phyloP scores from a whole-genome alignment of 2,329 filamentous ascomycete genomes.

The Coniochaeta ligniaria region DNA sequence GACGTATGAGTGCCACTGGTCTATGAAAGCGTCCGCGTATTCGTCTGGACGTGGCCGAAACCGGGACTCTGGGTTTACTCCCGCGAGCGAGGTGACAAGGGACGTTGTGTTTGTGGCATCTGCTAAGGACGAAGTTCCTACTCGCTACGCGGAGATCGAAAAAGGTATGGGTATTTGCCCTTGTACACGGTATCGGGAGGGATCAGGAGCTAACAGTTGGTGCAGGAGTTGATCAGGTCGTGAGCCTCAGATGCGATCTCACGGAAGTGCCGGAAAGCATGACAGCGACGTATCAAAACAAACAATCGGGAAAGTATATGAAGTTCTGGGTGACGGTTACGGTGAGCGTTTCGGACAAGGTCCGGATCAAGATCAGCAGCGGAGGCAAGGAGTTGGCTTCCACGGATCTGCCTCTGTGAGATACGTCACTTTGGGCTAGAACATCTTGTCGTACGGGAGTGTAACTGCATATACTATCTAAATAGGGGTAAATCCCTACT shows the following conservation, averaged over 20 bases:
- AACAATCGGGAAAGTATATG: conserved; percentile 7
- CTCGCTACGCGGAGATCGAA: conserved; percentile 7
- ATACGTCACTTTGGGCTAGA: neutral
- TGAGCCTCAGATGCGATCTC: conserved; percentile 13
- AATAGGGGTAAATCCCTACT: neutral
- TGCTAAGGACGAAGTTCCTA: conserved; percentile 9
- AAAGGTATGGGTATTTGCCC: conserved; percentile 5
- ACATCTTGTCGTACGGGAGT: neutral
- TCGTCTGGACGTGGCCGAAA: neutral
- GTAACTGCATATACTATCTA: neutral
- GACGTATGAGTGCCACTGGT: conserved; percentile 15
- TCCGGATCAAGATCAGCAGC: conserved; percentile 11
- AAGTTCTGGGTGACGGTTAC: conserved; percentile 10
- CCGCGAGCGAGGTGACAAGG: conserved; percentile 6
- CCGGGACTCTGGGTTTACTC: neutral
- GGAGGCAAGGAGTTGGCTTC: conserved; percentile 5
- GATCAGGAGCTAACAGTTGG: neutral
- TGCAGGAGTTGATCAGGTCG: conserved; percentile 6
- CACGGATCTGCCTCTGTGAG: conserved; percentile 4
- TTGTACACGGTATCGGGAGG: neutral
- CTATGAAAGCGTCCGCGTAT: conserved; percentile 9
- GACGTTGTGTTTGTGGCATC: conserved; percentile 15
- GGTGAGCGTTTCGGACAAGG: conserved; percentile 9
- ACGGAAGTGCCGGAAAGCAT: conserved; percentile 11
- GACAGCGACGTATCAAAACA: conserved; percentile 4